phyloP scores from a whole-genome alignment of 164 flowering plant genomes.

The Pachysandra terminalis region DNA sequence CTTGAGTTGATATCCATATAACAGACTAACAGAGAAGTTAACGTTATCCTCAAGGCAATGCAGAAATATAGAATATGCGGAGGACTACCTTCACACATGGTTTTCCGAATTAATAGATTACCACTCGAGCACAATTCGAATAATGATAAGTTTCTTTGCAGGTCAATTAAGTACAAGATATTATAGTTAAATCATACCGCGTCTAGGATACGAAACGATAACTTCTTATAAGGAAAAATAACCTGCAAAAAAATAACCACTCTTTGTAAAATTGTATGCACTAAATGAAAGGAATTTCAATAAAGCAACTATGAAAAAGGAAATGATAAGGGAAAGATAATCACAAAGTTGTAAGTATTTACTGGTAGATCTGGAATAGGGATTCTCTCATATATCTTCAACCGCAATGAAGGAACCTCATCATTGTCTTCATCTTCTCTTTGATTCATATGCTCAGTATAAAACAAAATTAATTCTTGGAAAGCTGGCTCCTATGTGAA shows the following conservation, averaged over 20 bases:
- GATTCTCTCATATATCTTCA: conserved; percentile 85
- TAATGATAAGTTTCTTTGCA: too few relatives aligned
- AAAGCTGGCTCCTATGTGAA: conserved; percentile 82
- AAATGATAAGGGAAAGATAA: neutral
- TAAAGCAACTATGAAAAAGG: neutral
- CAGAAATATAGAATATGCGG: too few relatives aligned
- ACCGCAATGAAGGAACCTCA: conserved; percentile 56
- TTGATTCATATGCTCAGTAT: conserved; percentile 47
- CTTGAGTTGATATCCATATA: neutral
- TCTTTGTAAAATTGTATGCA: conserved; percentile 7
- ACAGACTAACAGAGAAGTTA: too few relatives aligned
- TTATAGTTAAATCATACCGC: conserved; percentile 44
- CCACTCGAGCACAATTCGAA: too few relatives aligned
- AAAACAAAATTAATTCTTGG: conserved; percentile 82
- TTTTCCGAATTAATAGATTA: too few relatives aligned
- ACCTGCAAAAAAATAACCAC: conserved; percentile 56
- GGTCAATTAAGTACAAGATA: too few relatives aligned
- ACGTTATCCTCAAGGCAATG: too few relatives aligned
- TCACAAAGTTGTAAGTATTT: conserved; percentile 24
- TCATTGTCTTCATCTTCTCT: conserved; percentile 19
- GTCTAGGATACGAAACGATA: conserved; percentile 92
- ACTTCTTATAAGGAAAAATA: conserved; percentile 92
- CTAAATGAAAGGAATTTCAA: neutral
- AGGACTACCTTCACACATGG: too few relatives aligned
- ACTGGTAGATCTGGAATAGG: conserved; percentile 96